A percentile compares a stretch with the other conserved stretches of the same genome.
phyloP scores from a whole-genome alignment of 2,329 filamentous ascomycete genomes.

The Ceratocystis eucalypticola region DNA sequence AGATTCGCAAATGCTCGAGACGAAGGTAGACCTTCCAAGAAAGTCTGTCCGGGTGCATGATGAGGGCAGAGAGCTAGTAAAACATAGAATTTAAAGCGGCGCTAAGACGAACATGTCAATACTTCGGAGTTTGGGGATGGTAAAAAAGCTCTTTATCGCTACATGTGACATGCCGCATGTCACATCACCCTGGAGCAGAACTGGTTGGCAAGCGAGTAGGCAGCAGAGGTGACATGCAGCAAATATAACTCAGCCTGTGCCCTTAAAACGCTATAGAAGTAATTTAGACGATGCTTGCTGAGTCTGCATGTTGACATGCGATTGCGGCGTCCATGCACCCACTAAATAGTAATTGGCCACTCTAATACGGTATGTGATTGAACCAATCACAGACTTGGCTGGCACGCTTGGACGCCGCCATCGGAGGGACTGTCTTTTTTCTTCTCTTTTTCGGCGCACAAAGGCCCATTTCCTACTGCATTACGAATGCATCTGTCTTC shows the following conservation, averaged over 20 bases:
- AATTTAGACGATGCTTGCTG: neutral
- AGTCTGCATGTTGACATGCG: neutral
- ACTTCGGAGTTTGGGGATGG: too few relatives aligned
- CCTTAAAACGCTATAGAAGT: neutral
- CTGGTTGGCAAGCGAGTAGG: neutral
- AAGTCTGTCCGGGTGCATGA: too few relatives aligned
- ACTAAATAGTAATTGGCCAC: neutral
- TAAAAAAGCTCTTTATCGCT: neutral
- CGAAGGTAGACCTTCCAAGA: too few relatives aligned
- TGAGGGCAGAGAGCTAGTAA: too few relatives aligned
- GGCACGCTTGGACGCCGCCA: conserved; percentile 2
- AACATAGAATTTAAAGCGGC: too few relatives aligned
- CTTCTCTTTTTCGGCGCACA: neutral
- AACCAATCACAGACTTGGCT: neutral
- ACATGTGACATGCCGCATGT: neutral
- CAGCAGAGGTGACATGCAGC: neutral
- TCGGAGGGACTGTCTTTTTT: neutral
- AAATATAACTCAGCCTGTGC: neutral
- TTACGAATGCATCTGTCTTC: neutral
- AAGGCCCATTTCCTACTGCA: neutral
- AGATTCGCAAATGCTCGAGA: too few relatives aligned
- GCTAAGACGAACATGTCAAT: too few relatives aligned
- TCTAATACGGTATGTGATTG: neutral
- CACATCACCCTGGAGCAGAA: neutral
- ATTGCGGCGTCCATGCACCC: neutral